Conservation (phyloP, 208 protist species). For the Acanthamoeba lenticulata region DNA sequence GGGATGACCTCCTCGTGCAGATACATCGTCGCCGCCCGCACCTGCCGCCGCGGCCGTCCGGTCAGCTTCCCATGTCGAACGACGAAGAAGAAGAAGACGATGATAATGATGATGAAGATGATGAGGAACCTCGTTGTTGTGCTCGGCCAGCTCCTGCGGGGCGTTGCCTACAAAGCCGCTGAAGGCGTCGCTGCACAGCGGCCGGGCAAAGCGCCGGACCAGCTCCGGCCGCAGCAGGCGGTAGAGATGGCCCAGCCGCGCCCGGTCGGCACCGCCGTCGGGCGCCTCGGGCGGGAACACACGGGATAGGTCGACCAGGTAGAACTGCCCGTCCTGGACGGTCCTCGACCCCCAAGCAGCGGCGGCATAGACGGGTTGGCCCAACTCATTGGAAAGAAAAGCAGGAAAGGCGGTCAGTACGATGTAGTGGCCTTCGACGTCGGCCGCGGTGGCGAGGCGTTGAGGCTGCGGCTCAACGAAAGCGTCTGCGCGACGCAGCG, state of each 20-base stretch:
- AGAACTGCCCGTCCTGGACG: not conserved
- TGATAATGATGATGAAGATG: not conserved
- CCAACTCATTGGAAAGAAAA: not conserved
- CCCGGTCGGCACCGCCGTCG: not conserved
- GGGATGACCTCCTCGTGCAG: not conserved
- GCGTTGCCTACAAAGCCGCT: not conserved
- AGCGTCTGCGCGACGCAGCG: too few relatives aligned
- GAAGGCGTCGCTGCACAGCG: slow-evolving; percentile 53
- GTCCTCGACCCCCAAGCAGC: not conserved
- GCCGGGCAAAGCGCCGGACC: not conserved
- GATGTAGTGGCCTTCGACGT: slow-evolving; percentile 34
- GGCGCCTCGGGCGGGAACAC: slow-evolving; percentile 46
- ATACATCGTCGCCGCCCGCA: not conserved
- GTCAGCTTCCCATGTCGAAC: too few relatives aligned
- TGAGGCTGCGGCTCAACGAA: not conserved
- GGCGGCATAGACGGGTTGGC: not conserved
- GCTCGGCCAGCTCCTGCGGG: not conserved
- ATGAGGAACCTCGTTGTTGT: not conserved
- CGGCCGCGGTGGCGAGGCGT: not conserved
- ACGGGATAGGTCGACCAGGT: slow-evolving; percentile 14
- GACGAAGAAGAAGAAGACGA: too few relatives aligned
- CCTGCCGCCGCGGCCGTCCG: too few relatives aligned
- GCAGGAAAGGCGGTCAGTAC: not conserved
- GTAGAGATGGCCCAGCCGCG: slow-evolving; percentile 26
- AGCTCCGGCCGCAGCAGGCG: slow-evolving; percentile 17